Evolutionary conservation across 108 stramenopile species (phyloP), one percentile per base, ranked within the genome.

Genomic region (Skeletonema marinoi): DNA sequence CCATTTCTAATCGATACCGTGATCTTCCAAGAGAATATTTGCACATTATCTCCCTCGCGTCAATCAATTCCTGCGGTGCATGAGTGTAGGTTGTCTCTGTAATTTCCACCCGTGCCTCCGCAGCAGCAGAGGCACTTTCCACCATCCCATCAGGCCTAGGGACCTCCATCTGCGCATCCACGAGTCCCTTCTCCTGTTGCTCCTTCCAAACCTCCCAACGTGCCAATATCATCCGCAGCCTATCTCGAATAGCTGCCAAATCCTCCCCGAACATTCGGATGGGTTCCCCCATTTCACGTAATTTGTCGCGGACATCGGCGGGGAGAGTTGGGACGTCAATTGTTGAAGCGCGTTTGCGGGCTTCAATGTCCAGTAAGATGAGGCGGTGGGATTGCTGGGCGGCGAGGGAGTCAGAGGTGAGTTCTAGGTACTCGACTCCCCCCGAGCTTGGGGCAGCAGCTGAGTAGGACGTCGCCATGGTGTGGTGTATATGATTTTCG

Each of bases 211-310:
- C 78, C 71, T 89, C 87, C 59, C 74, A 64, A 30, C 84, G 68
- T 12, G 91, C 93, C 75, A 96, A 48, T 51, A 84, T 82, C 81
- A 88, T 75, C 12, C 93, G 87, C 78, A 97, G 68, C 35, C 96
- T 89, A 61, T 94, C 85, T 31, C 96, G 88, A 33, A 94, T 88
- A 77, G 90, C 90, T 38, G 92, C 93, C 65, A 90, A 81, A 73
- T 94, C 91, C 73, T 97, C 96, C n/a, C 96, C 96, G 78, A 97
- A 97, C 33, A 97, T 72, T 32, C 93, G 85, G 9, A 96, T 85
- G 30, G 96, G 96, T 32, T 86, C 78, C 17, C 93, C 91, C 72
- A 89, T 33, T 19, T 35, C 19, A 17, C 96, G 93, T 31, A 97
- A 78, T 13, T 82, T 83, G 30, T 71, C 74, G 14, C 90, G 84